phyloP scores from a whole-genome alignment of 129 eudicot species.

The Tanacetum coccineum region DNA sequence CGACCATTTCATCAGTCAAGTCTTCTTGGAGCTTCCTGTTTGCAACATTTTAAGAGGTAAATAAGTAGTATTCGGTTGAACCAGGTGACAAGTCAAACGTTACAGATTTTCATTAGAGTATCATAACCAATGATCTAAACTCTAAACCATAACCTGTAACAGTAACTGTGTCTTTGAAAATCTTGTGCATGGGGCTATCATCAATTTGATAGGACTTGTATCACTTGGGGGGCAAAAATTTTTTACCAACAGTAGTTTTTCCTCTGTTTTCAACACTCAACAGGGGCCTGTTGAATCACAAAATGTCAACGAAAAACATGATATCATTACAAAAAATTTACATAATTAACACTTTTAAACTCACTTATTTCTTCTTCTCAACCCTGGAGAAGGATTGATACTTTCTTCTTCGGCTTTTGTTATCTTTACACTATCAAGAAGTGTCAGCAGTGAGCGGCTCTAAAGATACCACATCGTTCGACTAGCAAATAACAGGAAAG shows the following conservation, averaged over 20 bases:
- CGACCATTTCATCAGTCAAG: conserved; percentile 97
- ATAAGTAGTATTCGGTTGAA: too few species aligned
- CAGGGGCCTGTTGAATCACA: conserved; percentile 39
- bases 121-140: too few species aligned
- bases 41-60: too few species aligned
- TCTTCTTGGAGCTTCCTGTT: conserved; percentile 94
- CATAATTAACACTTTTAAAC: conserved; percentile 17
- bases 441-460: conserved; percentile 34
- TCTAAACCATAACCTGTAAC: neutral
- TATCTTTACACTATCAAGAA: conserved; percentile 30
- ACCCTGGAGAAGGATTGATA: conserved; percentile 40
- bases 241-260: neutral
- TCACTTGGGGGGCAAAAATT: too few species aligned
- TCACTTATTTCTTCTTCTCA: conserved; percentile 78
- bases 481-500: conserved; percentile 26
- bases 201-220: neutral
- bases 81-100: too few species aligned
- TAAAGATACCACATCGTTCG: conserved; percentile 19
- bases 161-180: neutral
- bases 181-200: neutral
- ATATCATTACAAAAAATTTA: neutral
- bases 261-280: neutral
- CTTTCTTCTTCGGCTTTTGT: conserved; percentile 43
- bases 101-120: too few species aligned
- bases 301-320: neutral